These are phyloP conservation scores for Fusarium scirpi DNA, from an alignment of 2,329 filamentous ascomycete genomes.

Conservation along the genomic window DNA sequence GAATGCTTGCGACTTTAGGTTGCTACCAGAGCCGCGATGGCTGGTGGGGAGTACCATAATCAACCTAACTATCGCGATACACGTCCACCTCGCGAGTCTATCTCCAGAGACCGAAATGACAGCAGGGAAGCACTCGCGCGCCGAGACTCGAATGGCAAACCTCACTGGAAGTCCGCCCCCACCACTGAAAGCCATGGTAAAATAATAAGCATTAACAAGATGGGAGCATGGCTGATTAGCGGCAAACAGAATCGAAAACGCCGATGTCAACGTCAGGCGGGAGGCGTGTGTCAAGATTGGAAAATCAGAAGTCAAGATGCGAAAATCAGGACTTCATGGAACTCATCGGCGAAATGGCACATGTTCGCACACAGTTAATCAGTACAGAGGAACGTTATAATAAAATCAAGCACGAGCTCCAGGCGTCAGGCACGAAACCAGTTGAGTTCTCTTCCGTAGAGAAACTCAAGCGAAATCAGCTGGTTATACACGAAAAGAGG, in stretches of 20 bases:
- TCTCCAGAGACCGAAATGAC: not conserved
- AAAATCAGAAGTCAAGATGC: slow-evolving; percentile 7
- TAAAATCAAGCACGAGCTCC: slow-evolving; percentile 29
- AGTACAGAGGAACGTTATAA: slow-evolving; percentile 33
- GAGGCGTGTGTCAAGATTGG: not conserved
- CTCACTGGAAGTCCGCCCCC: slow-evolving; percentile 8
- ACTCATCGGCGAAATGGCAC: slow-evolving; percentile 41
- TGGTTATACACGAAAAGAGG: slow-evolving; percentile 23
- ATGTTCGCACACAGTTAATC: slow-evolving; percentile 34
- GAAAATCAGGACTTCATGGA: slow-evolving; percentile 34
- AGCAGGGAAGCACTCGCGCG: slow-evolving; percentile 6
- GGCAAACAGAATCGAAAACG: slow-evolving; percentile 9
- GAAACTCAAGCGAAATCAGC: slow-evolving; percentile 35
- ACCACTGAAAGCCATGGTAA: slow-evolving; percentile 29
- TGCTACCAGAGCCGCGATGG: slow-evolving; percentile 39
- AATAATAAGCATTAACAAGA: not conserved
- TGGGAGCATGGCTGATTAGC: slow-evolving; percentile 7
- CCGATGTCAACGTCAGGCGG: not conserved
- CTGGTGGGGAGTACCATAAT: slow-evolving; percentile 33
- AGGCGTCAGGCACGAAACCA: slow-evolving; percentile 20
- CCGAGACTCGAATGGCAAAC: not conserved
- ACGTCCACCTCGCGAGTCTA: slow-evolving; percentile 11
- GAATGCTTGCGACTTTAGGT: slow-evolving; percentile 28
- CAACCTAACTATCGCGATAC: slow-evolving; percentile 14
- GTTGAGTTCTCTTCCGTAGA: slow-evolving; percentile 41